phyloP scores from a whole-genome alignment of 139 green algal species.

The Chloropicon primus region DNA sequence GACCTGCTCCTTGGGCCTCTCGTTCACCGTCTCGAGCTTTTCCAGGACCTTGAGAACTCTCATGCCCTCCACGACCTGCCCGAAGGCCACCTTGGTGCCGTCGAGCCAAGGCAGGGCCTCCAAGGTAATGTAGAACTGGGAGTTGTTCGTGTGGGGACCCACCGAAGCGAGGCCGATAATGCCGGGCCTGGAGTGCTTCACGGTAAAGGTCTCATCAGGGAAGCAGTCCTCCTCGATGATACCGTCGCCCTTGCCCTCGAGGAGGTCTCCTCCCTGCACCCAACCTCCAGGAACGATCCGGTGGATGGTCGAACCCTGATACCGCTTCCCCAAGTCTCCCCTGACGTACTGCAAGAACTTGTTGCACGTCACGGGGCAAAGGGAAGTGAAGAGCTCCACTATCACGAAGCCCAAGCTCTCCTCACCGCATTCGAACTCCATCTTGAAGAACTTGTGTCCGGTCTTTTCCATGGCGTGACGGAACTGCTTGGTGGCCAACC shows the following conservation, averaged over 20 bases:
- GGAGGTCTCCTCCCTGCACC: neutral
- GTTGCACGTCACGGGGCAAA: neutral
- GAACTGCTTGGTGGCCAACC: neutral
- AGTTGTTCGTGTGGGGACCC: neutral
- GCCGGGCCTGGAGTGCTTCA: neutral
- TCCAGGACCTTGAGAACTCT: neutral
- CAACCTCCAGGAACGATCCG: neutral
- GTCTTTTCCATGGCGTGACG: neutral
- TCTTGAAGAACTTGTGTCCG: neutral
- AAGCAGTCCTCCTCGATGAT: neutral
- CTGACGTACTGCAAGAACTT: neutral
- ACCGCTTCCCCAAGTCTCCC: neutral
- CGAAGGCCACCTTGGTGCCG: conserved; percentile 7
- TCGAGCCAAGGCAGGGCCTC: conserved; percentile 1
- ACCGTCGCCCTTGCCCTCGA: neutral
- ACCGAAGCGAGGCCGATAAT: neutral
- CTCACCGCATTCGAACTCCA: neutral
- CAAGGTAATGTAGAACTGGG: conserved; percentile 14
- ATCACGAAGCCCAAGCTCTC: neutral
- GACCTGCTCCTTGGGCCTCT: neutral
- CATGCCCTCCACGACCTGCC: neutral
- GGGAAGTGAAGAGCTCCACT: neutral
- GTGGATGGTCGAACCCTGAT: neutral
- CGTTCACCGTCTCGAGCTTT: neutral
- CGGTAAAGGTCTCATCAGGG: conserved; percentile 4